Evolutionary conservation across 768 basidiomycete genomes (phyloP).

Genomic region (Boletus sp.): DNA sequence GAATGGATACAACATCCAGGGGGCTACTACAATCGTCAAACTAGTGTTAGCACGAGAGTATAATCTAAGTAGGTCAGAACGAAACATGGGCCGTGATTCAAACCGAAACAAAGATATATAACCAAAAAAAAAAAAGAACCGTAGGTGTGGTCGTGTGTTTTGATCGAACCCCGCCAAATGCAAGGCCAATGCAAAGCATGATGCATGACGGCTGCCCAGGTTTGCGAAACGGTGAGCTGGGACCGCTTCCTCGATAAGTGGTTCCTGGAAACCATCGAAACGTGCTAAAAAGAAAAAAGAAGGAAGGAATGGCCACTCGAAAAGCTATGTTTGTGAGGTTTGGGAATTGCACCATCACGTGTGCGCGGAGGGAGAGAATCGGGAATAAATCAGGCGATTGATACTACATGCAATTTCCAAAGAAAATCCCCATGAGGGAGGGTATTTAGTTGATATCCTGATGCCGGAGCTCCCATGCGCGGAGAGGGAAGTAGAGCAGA

Average conservation of each 20-base stretch:
- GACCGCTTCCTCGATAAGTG: constrained; percentile 1
- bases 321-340: not conserved
- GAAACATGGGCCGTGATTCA: not conserved
- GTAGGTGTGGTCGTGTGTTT: constrained; percentile 1
- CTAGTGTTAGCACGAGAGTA: not conserved
- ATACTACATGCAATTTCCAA: constrained; percentile 10
- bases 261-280: constrained; percentile 24
- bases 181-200: not conserved
- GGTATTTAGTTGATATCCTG: constrained; percentile 22
- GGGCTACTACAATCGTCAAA: not conserved
- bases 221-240: not conserved
- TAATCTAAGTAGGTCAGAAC: constrained; percentile 1
- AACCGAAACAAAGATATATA: not conserved
- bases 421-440: not conserved
- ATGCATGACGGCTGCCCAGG: not conserved
- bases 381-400: constrained; percentile 2
- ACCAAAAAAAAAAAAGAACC: not conserved
- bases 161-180: not conserved
- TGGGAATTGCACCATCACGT: not conserved
- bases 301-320: not conserved
- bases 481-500: constrained; percentile 52
- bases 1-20: not conserved
- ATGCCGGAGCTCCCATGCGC: constrained; percentile 45
- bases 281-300: not conserved
- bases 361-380: not conserved